Evolutionary conservation across 306 rosid species (phyloP).

Genomic region (Elaeagnus macrophylla): DNA sequence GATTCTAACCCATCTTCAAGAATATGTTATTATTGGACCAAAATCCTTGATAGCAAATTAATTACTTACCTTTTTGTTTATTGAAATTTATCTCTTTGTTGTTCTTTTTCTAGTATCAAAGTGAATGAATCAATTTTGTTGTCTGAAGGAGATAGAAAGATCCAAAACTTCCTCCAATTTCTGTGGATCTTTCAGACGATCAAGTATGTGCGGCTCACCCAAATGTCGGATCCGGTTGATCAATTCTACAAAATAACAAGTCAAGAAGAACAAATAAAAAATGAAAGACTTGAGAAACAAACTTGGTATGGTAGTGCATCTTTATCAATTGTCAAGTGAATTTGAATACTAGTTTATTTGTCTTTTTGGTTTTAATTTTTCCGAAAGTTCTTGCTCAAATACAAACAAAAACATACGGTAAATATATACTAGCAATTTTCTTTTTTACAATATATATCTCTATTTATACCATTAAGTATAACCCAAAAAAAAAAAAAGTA

Average conservation of each 20-base stretch:
- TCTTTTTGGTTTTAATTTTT: too few species aligned
- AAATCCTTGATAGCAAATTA: neutral
- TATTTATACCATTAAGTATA: too few species aligned
- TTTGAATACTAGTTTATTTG: too few species aligned
- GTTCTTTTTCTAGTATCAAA: neutral
- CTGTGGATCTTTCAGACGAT: constrained; percentile 14
- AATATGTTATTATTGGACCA: neutral
- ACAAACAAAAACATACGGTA: too few species aligned
- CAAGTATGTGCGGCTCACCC: constrained; percentile 12
- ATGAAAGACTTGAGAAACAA: neutral
- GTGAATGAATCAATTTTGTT: neutral
- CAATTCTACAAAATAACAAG: neutral
- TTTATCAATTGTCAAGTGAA: too few species aligned
- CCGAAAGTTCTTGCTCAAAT: too few species aligned
- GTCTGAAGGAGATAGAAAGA: constrained; percentile 5
- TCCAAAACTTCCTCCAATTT: constrained; percentile 14
- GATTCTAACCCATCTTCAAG: neutral
- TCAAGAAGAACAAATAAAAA: neutral
- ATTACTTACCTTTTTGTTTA: neutral
- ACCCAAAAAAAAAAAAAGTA: too few species aligned
- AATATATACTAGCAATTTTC: too few species aligned
- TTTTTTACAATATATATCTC: too few species aligned
- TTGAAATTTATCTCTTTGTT: neutral
- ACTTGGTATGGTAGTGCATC: neutral
- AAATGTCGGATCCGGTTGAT: constrained; percentile 25